A percentile compares a stretch with the other conserved stretches of the same genome.
These are phyloP conservation scores for Phytophthora idaei DNA, from an alignment of 352 stramenopile species.

Conservation along the genomic window DNA sequence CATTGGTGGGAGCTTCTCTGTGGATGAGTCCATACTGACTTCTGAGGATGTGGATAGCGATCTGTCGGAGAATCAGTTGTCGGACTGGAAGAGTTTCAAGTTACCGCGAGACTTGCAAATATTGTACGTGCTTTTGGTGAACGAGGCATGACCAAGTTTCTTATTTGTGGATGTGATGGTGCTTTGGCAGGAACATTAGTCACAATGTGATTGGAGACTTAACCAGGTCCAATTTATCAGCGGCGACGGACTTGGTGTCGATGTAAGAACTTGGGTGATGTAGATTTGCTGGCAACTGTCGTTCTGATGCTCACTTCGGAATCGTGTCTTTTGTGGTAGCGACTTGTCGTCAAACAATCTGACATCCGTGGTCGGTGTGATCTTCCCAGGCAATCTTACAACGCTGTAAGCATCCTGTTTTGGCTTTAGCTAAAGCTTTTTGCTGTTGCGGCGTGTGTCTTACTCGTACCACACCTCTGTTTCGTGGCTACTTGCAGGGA, in stretches of 20 bases:
- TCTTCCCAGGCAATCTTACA: constrained; percentile 35
- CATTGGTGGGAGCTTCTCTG: background rate
- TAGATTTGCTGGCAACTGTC: background rate
- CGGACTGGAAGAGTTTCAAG: constrained; percentile 36
- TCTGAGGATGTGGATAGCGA: constrained; percentile 17
- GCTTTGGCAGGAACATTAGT: constrained; percentile 35
- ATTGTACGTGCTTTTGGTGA: constrained; percentile 22
- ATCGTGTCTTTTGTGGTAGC: constrained; percentile 7
- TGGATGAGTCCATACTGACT: background rate
- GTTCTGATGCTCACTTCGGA: background rate
- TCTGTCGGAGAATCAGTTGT: constrained; percentile 36
- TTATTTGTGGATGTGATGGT: background rate
- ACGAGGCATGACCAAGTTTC: background rate
- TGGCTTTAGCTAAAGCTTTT: background rate
- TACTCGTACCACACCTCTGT: too few relatives aligned
- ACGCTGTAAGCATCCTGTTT: constrained; percentile 23
- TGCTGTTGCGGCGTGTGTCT: too few relatives aligned
- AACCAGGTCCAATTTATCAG: constrained; percentile 32
- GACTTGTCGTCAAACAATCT: constrained; percentile 44
- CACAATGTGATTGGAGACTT: constrained; percentile 33
- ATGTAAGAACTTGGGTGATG: constrained; percentile 26
- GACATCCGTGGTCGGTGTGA: constrained; percentile 33
- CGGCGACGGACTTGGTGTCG: constrained; percentile 24
- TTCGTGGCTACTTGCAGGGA: constrained; percentile 22
- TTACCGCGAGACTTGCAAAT: constrained; percentile 35